Conservation (phyloP, 305 asterid genomes). For the Solanum aculeatissimum region DNA sequence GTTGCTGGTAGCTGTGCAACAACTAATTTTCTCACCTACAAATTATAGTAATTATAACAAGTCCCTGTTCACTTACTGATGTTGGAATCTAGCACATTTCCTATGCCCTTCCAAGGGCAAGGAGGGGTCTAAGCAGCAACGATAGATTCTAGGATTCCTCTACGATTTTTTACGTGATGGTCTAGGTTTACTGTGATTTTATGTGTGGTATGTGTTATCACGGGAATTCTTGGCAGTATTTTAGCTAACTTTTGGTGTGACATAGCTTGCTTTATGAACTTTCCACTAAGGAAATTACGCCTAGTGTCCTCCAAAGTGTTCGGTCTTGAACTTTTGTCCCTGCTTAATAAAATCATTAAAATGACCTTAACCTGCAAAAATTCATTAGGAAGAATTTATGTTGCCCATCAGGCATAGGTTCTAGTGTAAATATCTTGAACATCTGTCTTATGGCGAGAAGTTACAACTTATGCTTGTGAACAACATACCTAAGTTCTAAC, state of each 20-base stretch:
- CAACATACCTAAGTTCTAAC: not conserved
- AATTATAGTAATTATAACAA: not conserved
- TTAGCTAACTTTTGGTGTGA: not conserved
- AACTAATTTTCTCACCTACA: not conserved
- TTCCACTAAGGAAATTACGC: not conserved
- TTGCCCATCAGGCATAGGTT: not conserved
- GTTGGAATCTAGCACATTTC: not conserved
- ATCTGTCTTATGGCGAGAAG: not conserved
- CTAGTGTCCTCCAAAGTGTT: not conserved
- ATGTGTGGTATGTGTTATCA: not conserved
- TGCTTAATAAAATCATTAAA: not conserved
- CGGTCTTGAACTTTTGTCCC: not conserved
- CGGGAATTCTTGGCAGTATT: not conserved
- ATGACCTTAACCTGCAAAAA: not conserved
- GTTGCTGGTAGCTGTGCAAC: not conserved
- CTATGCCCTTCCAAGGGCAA: not conserved
- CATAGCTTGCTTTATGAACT: not conserved
- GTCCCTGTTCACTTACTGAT: not conserved
- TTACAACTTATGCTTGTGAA: not conserved
- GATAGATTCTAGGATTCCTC: not conserved
- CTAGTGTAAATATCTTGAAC: not conserved
- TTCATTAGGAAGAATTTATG: not conserved
- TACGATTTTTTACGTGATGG: not conserved
- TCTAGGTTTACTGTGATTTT: not conserved
- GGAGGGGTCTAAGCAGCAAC: not conserved